Evolutionary conservation across 2,329 filamentous ascomycete genomes (phyloP).

Genomic region (Beauveria varroae): DNA sequence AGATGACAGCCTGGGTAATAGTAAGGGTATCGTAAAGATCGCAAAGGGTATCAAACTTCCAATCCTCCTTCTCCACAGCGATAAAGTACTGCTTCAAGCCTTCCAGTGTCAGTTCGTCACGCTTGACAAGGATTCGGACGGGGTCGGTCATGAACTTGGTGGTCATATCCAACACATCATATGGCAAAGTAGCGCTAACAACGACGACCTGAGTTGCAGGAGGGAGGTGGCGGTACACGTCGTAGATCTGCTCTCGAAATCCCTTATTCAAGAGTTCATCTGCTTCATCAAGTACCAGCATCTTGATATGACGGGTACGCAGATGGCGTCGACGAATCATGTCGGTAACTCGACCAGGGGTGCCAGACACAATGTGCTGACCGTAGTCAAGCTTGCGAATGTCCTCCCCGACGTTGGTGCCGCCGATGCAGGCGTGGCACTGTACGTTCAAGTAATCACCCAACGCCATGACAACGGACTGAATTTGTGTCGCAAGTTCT

Average conservation of each 20-base stretch:
- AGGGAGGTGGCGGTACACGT: constrained; percentile 94
- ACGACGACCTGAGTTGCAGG: constrained; percentile 98
- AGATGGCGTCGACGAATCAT: constrained; percentile 53
- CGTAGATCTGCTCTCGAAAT: constrained; percentile 98
- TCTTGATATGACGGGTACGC: constrained; percentile 56
- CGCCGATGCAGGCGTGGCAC: constrained; percentile 96
- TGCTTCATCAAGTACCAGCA: constrained; percentile 55
- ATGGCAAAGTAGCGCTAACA: constrained; percentile 90
- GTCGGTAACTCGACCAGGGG: constrained; percentile 80
- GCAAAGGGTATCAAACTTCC: constrained; percentile 98
- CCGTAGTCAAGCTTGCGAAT: constrained; percentile 97
- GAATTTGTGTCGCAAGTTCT: constrained; percentile 95
- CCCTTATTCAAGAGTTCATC: constrained; percentile 75
- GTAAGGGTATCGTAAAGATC: constrained; percentile 98
- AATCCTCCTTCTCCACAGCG: constrained; percentile 97
- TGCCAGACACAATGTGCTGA: constrained; percentile 95
- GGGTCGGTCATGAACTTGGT: constrained; percentile 99
- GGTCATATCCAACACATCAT: constrained; percentile 98
- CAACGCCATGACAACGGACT: constrained; percentile 98
- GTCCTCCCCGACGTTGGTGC: constrained; percentile 95
- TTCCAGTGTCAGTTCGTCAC: constrained; percentile 95
- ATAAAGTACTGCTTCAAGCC: constrained; percentile 99
- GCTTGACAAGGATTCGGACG: constrained; percentile 93
- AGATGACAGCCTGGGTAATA: constrained; percentile 98
- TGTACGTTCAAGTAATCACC: constrained; percentile 99